Evolutionary conservation across 2,329 filamentous ascomycete genomes (phyloP).

Genomic region (Fusarium albidum): DNA sequence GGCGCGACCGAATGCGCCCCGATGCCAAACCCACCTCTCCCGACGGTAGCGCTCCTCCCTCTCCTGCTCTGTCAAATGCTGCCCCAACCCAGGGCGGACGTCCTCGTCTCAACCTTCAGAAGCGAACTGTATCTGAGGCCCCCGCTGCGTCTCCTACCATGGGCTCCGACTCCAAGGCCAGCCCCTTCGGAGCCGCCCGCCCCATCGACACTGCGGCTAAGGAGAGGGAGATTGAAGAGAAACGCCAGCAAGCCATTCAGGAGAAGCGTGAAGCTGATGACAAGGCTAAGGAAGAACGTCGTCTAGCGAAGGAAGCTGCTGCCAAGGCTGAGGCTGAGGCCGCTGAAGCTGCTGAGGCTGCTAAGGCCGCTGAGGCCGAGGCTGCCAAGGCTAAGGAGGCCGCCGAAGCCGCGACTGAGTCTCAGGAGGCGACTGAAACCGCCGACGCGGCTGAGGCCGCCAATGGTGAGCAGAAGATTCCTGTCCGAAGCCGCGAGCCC

Average conservation of each 20-base stretch:
- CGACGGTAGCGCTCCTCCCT: slow-evolving; percentile 78
- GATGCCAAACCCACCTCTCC: slow-evolving; percentile 74
- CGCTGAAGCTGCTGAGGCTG: slow-evolving; percentile 45
- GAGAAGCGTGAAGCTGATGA: slow-evolving; percentile 90
- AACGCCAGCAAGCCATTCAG: slow-evolving; percentile 74
- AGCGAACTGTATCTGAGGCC: slow-evolving; percentile 87
- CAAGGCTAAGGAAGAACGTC: slow-evolving; percentile 80
- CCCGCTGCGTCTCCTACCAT: slow-evolving; percentile 57
- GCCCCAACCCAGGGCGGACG: slow-evolving; percentile 65
- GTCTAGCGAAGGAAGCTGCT: slow-evolving; percentile 66
- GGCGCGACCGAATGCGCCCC: slow-evolving; percentile 92
- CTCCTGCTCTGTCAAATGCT: slow-evolving; percentile 68
- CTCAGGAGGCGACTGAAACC: slow-evolving; percentile 21
- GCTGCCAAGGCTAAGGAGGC: slow-evolving; percentile 40
- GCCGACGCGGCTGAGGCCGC: slow-evolving; percentile 37
- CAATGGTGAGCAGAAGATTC: slow-evolving; percentile 58
- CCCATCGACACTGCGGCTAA: slow-evolving; percentile 93
- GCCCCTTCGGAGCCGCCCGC: slow-evolving; percentile 90
- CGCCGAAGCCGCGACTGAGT: slow-evolving; percentile 39
- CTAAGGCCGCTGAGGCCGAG: slow-evolving; percentile 41
- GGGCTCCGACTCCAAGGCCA: slow-evolving; percentile 79
- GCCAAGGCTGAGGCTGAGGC: slow-evolving; percentile 55
- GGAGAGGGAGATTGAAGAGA: slow-evolving; percentile 91
- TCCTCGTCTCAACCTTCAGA: slow-evolving; percentile 86
- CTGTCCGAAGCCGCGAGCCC: slow-evolving; percentile 50